A percentile compares a stretch with the other conserved stretches of the same genome.
These are phyloP conservation scores for Begonia peltatifolia DNA, from an alignment of 306 rosid species.

Conservation along the genomic window DNA sequence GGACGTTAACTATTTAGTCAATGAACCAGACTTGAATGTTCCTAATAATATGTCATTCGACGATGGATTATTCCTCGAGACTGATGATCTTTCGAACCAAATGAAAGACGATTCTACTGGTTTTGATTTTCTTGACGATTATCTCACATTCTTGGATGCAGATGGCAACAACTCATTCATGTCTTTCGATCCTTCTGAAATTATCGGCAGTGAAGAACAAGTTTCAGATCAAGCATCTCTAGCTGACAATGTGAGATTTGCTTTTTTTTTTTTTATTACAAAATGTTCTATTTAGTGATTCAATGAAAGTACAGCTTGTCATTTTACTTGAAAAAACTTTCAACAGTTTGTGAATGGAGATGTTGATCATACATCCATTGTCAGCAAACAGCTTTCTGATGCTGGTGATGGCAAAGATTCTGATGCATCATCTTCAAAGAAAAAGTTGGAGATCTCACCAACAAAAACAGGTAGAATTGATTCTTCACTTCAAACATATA, in stretches of 20 bases:
- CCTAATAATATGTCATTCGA: constrained; percentile 10
- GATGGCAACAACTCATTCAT: constrained; percentile 33
- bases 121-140: constrained; percentile 41
- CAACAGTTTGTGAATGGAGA: constrained; percentile 37
- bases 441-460: constrained; percentile 14
- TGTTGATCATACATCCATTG: constrained; percentile 13
- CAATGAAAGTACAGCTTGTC: neutral
- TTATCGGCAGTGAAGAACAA: constrained; percentile 22
- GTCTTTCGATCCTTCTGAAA: constrained; percentile 35
- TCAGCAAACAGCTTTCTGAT: constrained; percentile 16
- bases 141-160: constrained; percentile 34
- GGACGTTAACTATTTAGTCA: constrained; percentile 11
- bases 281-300: no score
- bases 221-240: constrained; percentile 15
- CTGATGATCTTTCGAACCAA: constrained; percentile 44
- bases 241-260: constrained; percentile 27
- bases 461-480: constrained; percentile 30
- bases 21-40: constrained; percentile 26
- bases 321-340: neutral
- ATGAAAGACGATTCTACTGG: constrained; percentile 21
- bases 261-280: no score
- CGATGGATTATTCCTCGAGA: constrained; percentile 46
- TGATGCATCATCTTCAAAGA: constrained; percentile 33
- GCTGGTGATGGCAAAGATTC: constrained; percentile 8
- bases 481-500: neutral